A percentile compares a stretch with the other conserved stretches of the same genome.
Conservation (phyloP, 495 filamentous ascomycete species). For the Podospora conica region DNA sequence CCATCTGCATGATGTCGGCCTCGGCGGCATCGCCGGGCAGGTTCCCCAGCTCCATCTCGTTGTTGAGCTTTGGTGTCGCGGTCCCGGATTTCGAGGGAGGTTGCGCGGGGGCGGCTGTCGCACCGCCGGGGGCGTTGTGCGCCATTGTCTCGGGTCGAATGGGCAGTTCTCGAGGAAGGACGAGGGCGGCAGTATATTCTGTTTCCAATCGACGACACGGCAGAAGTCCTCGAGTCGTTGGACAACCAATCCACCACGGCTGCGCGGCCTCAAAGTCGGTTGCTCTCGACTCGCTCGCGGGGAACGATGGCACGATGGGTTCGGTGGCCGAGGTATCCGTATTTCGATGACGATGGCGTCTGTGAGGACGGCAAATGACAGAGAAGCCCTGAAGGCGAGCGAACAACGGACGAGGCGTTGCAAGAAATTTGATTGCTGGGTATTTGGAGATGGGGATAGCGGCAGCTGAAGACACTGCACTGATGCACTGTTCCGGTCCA, state of each 20-base stretch:
- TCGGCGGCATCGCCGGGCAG: slow-evolving; percentile 51
- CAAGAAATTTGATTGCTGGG: not conserved
- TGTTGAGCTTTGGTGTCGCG: slow-evolving; percentile 55
- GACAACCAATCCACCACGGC: not conserved
- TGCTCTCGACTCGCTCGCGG: not conserved
- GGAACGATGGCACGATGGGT: not conserved
- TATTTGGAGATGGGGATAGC: not conserved
- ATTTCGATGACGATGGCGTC: not conserved
- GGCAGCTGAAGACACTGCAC: not conserved
- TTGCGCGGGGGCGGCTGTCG: slow-evolving; percentile 35
- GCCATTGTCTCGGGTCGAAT: slow-evolving; percentile 18
- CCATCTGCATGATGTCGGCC: slow-evolving; percentile 93
- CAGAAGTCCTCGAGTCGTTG: not conserved
- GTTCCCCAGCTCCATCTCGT: slow-evolving; percentile 62
- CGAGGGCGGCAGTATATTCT: not conserved
- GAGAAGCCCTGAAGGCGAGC: not conserved
- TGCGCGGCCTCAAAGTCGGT: not conserved
- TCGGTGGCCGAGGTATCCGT: not conserved
- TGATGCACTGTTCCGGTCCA: not conserved
- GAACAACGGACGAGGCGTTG: not conserved
- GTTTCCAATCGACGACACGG: not conserved
- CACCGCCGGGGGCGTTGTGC: slow-evolving; percentile 17
- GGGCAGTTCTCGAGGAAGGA: not conserved
- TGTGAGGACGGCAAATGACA: not conserved
- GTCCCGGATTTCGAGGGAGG: slow-evolving; percentile 53